These are phyloP conservation scores for Kalmanozyma brasiliensis DNA, from an alignment of 1,284 basidiomycete species.

Conservation along the genomic window DNA sequence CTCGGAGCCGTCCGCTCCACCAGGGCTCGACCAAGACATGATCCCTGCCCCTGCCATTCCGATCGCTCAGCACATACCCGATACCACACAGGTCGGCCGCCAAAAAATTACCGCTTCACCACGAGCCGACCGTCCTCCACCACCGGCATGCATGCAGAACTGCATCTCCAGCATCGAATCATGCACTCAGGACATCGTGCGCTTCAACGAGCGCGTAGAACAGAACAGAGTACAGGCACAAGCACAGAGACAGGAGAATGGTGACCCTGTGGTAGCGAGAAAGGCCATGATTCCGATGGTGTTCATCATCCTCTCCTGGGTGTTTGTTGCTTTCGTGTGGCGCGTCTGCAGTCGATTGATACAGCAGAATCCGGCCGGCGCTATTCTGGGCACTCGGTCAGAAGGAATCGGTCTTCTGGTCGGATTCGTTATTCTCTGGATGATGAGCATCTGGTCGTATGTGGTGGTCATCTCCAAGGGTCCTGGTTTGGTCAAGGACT, in stretches of 20 bases:
- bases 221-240: constrained; percentile 21
- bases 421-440: constrained; percentile 55
- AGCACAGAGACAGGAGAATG: constrained; percentile 22
- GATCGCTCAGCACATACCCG: background rate
- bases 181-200: constrained; percentile 37
- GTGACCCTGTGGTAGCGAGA: constrained; percentile 36
- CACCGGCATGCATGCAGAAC: constrained; percentile 45
- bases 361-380: constrained; percentile 29
- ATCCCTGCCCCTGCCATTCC: background rate
- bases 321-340: constrained; percentile 59
- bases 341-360: constrained; percentile 50
- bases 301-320: constrained; percentile 55
- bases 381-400: constrained; percentile 28
- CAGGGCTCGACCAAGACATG: background rate
- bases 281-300: constrained; percentile 55
- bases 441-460: constrained; percentile 61
- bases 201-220: constrained; percentile 51
- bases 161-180: constrained; percentile 43
- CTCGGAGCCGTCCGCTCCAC: background rate
- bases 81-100: constrained; percentile 10
- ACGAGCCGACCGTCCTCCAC: constrained; percentile 23
- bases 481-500: constrained; percentile 61
- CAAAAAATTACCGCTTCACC: background rate
- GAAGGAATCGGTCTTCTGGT: constrained; percentile 57
- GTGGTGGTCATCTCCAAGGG: constrained; percentile 47